Evolutionary conservation across 2,329 filamentous ascomycete species (phyloP), one percentile per base, ranked within the genome.

Genomic region (Fusarium nygamai): DNA sequence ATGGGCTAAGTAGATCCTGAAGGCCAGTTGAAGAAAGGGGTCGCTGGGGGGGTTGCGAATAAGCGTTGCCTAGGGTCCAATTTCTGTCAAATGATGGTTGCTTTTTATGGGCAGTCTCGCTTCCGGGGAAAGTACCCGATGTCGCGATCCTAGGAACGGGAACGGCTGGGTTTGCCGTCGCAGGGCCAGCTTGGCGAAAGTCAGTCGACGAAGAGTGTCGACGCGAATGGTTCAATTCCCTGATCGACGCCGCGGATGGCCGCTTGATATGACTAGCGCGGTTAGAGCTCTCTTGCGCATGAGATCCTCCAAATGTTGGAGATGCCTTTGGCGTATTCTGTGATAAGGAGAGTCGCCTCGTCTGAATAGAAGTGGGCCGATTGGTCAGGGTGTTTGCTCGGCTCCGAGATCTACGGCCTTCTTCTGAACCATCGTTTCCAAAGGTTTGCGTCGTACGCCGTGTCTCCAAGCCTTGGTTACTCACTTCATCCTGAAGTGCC

Each of bases 401-500:
- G 77, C 88, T 91, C 75, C 90, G 86, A 59, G 83, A 80, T 54
- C 85, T 83, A 69, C 84, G 84, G 34, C 82, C 81, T 61, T 87
- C 87, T 63, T 92, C 90, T 5, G 88, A 88, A 29, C 88, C 89
- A 47, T 92, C 90, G 78, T 88, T 91, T 53, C 86, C 89, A 79
- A 89, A 90, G 5, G 85, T 87, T 64, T 86, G 85, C 2, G 89
- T 91, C 53, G 86, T 89, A 59, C 89, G 85, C 66, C 87, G 85
- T 17, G 84, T 85, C 33, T 82, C 72, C 22, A 80, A 65, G 13
- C 81, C 83, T 50, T 75, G 76, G 50, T 88, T 88, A 72, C 89
- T 92, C 47, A 96, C 92, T 82, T 98, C 94, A 78, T 97, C 94
- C 81, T 98, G 96, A 72, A 98, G 88, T 8, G 91, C 87, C 83